phyloP scores from a whole-genome alignment of 352 stramenopile species.

The Globisporangium barbulae region DNA sequence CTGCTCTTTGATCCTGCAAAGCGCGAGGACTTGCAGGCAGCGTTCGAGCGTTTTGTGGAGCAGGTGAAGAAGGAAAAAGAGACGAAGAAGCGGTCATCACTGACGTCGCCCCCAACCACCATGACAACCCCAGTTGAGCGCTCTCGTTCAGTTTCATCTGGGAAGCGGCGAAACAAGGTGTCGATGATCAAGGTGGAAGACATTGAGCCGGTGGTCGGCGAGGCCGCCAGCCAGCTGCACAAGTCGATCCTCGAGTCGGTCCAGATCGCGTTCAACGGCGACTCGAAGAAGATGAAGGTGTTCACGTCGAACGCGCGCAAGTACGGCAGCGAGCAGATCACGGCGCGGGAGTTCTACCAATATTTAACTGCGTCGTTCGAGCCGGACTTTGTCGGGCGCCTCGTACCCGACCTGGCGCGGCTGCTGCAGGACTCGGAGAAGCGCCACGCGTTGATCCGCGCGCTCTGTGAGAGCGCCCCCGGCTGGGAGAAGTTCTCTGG shows the following conservation, averaged over 20 bases:
- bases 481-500: constrained; percentile 84
- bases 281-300: constrained; percentile 83
- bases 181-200: constrained; percentile 64
- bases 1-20: constrained; percentile 60
- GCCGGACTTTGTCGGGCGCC: constrained; percentile 80
- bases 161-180: constrained; percentile 43
- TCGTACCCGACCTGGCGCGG: constrained; percentile 82
- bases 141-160: constrained; percentile 33
- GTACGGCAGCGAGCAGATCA: constrained; percentile 83
- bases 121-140: constrained; percentile 23
- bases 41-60: constrained; percentile 61
- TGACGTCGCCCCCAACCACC: constrained; percentile 26
- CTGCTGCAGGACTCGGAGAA: constrained; percentile 83
- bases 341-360: constrained; percentile 85
- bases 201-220: constrained; percentile 79
- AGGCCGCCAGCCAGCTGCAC: constrained; percentile 77
- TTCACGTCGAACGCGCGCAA: constrained; percentile 85
- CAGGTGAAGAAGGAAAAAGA: constrained; percentile 76
- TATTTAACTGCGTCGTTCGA: constrained; percentile 89
- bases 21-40: constrained; percentile 43
- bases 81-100: constrained; percentile 56
- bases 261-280: constrained; percentile 62
- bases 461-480: constrained; percentile 79
- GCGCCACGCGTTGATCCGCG: constrained; percentile 75
- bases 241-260: constrained; percentile 83